Evolutionary conservation across 495 filamentous ascomycete species (phyloP).

Genomic region (Trichoderma virens): DNA sequence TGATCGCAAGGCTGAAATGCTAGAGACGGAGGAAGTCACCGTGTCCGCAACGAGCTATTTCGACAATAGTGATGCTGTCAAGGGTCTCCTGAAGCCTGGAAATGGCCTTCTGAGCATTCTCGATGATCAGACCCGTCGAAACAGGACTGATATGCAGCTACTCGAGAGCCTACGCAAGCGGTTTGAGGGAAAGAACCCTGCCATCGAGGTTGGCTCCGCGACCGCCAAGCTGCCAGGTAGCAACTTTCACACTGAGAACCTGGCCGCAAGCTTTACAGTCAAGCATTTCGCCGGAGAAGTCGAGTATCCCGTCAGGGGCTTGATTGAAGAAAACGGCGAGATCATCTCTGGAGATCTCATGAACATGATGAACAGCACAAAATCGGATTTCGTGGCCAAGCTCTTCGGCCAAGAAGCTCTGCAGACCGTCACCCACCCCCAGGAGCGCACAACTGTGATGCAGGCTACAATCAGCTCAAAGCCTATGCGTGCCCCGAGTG

Average conservation of each 20-base stretch:
- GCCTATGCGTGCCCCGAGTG: slow-evolving; percentile 83
- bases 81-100: slow-evolving; percentile 78
- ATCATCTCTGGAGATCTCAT: slow-evolving; percentile 92
- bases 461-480: slow-evolving; percentile 95
- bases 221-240: slow-evolving; percentile 64
- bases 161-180: slow-evolving; percentile 83
- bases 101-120: slow-evolving; percentile 91
- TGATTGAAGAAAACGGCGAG: slow-evolving; percentile 92
- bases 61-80: slow-evolving; percentile 91
- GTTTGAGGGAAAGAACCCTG: slow-evolving; percentile 88
- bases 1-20: slow-evolving; percentile 78
- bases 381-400: slow-evolving; percentile 78
- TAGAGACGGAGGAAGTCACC: slow-evolving; percentile 85
- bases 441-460: slow-evolving; percentile 84
- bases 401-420: slow-evolving; percentile 91
- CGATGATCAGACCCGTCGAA: slow-evolving; percentile 87
- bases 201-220: slow-evolving; percentile 65
- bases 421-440: slow-evolving; percentile 81
- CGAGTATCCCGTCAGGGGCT: slow-evolving; percentile 79
- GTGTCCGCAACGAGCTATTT: slow-evolving; percentile 93
- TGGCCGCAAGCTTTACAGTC: slow-evolving; percentile 72
- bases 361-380: slow-evolving; percentile 84
- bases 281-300: slow-evolving; percentile 95
- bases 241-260: slow-evolving; percentile 74
- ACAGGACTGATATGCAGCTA: slow-evolving; percentile 80